Evolutionary conservation across 345 rosid species (phyloP).

Genomic region (Bretschneidera sinensis): DNA sequence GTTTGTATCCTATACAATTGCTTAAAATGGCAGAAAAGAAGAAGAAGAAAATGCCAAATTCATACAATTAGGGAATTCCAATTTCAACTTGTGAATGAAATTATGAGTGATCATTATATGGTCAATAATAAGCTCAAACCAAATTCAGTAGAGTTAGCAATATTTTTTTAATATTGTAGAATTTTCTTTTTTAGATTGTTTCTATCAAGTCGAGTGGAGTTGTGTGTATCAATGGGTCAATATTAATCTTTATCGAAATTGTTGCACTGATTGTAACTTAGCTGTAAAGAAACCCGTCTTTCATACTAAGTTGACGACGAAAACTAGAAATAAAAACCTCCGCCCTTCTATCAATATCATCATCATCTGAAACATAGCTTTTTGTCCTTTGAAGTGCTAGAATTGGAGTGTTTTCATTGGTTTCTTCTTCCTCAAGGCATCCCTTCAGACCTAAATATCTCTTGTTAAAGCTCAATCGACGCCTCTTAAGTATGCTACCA

Average conservation of each 20-base stretch:
- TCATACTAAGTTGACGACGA: slow-evolving; percentile 37
- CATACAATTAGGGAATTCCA: too few relatives aligned
- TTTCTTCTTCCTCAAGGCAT: slow-evolving; percentile 17
- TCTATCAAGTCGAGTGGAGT: too few relatives aligned
- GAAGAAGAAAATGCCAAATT: too few relatives aligned
- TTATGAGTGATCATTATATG: too few relatives aligned
- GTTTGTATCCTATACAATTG: too few relatives aligned
- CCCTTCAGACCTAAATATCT: slow-evolving; percentile 19
- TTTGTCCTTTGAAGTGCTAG: slow-evolving; percentile 28
- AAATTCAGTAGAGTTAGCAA: too few relatives aligned
- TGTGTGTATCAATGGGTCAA: too few relatives aligned
- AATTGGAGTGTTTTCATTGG: slow-evolving; percentile 8
- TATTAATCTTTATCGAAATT: slow-evolving; percentile 16
- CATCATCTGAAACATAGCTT: slow-evolving; percentile 27
- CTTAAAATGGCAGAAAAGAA: too few relatives aligned
- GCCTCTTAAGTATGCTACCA: not conserved
- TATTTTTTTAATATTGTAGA: too few relatives aligned
- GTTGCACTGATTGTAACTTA: slow-evolving; percentile 19
- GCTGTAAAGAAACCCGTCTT: slow-evolving; percentile 37
- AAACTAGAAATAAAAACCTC: slow-evolving; percentile 41
- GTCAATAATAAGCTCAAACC: too few relatives aligned
- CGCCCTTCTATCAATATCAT: slow-evolving; percentile 34
- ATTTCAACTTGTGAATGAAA: too few relatives aligned
- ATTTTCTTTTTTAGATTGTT: too few relatives aligned
- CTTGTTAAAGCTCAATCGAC: slow-evolving; percentile 30